Conservation (phyloP, 108 stramenopile genomes). For the Cyclotella sp. region DNA sequence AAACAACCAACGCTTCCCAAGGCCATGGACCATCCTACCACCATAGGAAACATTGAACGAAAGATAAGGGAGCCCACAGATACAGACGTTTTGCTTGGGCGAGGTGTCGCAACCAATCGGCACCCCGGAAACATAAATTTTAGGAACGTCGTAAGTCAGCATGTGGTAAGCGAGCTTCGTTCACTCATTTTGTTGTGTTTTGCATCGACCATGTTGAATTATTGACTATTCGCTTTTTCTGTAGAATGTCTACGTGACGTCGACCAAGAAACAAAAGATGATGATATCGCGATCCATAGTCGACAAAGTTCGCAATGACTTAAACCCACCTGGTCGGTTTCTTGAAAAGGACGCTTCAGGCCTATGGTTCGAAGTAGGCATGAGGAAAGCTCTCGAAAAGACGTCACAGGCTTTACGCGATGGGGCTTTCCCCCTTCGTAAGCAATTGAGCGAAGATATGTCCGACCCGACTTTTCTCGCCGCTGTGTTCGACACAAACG, state of each 20-base stretch:
- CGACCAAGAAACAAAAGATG: constrained; percentile 80
- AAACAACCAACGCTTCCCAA: too few relatives aligned
- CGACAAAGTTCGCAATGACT: constrained; percentile 54
- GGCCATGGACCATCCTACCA: too few relatives aligned
- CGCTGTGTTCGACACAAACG: constrained; percentile 56
- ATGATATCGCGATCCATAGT: constrained; percentile 72
- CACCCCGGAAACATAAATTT: constrained; percentile 41
- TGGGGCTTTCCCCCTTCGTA: constrained; percentile 71
- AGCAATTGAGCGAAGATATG: constrained; percentile 63
- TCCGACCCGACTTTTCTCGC: constrained; percentile 68
- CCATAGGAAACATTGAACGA: not conserved
- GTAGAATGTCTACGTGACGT: constrained; percentile 70
- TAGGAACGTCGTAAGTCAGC: constrained; percentile 19
- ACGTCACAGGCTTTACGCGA: constrained; percentile 82
- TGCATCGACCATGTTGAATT: not conserved
- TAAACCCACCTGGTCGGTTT: constrained; percentile 79
- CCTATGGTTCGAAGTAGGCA: constrained; percentile 71
- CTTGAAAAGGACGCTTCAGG: constrained; percentile 72
- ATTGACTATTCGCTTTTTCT: not conserved
- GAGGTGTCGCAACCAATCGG: constrained; percentile 36
- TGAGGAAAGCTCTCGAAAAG: constrained; percentile 77
- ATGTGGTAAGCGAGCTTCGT: constrained; percentile 22
- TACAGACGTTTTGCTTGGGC: constrained; percentile 30
- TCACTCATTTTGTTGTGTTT: constrained; percentile 3
- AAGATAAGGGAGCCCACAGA: constrained; percentile 17